Conservation (phyloP, 1,284 basidiomycete genomes). For the Cutaneotrichosporon sp. region DNA sequence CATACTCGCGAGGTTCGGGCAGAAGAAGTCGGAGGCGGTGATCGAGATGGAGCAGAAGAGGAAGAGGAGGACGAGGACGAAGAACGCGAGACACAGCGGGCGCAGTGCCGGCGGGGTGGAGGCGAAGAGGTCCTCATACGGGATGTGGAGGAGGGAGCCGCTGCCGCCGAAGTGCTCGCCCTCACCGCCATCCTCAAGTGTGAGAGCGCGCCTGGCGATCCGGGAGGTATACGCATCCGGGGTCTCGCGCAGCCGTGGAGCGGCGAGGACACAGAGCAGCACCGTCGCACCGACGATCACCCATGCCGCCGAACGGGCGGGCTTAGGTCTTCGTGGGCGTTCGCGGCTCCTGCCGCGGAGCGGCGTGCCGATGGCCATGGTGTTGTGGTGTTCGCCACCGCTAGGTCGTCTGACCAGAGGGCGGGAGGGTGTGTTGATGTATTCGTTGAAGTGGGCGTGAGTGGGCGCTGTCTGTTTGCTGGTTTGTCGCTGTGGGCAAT, state of each 20-base stretch:
- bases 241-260: constrained; percentile 2
- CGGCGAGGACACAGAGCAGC: constrained; percentile 1
- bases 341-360: neutral
- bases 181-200: neutral
- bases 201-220: neutral
- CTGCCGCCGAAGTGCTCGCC: neutral
- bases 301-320: constrained; percentile 7
- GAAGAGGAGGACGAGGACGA: constrained; percentile 54
- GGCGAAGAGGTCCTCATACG: constrained; percentile 15
- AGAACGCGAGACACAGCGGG: constrained; percentile 39
- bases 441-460: neutral
- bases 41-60: constrained; percentile 78
- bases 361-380: neutral
- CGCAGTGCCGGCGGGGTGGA: constrained; percentile 12
- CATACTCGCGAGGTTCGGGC: constrained; percentile 86
- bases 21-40: constrained; percentile 92
- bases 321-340: neutral
- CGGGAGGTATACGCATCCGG: neutral
- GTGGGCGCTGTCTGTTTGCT: too few species aligned
- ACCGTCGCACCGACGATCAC: constrained; percentile 11
- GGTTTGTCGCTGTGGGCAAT: neutral
- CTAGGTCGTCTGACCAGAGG: neutral
- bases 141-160: constrained; percentile 22
- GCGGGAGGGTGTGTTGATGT: too few species aligned
- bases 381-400: constrained; percentile 1